Evolutionary conservation across 371 early-diverging fungal species (phyloP).

Genomic region (Cokeromyces recurvatus): DNA sequence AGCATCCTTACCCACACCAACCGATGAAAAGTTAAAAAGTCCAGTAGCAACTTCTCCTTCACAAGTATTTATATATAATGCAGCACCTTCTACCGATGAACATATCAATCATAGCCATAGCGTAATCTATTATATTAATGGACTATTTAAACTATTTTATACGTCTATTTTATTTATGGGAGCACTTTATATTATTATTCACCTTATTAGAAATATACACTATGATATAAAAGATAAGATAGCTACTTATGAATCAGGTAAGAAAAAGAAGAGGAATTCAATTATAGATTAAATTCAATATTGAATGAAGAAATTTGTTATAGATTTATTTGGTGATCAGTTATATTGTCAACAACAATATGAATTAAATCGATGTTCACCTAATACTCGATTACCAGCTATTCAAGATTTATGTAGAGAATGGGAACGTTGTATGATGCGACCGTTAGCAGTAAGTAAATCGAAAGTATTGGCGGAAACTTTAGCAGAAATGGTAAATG

Average conservation of each 20-base stretch:
- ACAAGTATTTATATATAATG: constrained; percentile 7
- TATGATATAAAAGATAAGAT: constrained; percentile 13
- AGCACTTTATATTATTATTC: neutral
- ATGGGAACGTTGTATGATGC: constrained; percentile 15
- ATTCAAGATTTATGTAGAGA: constrained; percentile 4
- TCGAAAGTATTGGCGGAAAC: constrained; percentile 14
- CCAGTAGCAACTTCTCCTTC: neutral
- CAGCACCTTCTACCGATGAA: constrained; percentile 2
- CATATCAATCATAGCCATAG: constrained; percentile 4
- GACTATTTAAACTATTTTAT: constrained; percentile 7
- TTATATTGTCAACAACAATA: constrained; percentile 15
- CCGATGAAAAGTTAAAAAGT: neutral
- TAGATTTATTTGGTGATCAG: constrained; percentile 7
- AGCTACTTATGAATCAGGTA: constrained; percentile 15
- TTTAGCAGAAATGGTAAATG: constrained; percentile 12
- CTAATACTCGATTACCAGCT: constrained; percentile 9
- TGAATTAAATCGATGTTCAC: constrained; percentile 11
- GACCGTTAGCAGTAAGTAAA: constrained; percentile 4
- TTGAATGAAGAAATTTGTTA: neutral
- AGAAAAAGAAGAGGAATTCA: too few species aligned
- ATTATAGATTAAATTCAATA: neutral
- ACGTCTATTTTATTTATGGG: neutral
- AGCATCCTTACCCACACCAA: neutral
- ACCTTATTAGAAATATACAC: neutral
- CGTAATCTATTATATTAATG: constrained; percentile 2